Evolutionary conservation across 192 early-diverging fungal species (phyloP).

Genomic region (Coemansia brasiliensis): DNA sequence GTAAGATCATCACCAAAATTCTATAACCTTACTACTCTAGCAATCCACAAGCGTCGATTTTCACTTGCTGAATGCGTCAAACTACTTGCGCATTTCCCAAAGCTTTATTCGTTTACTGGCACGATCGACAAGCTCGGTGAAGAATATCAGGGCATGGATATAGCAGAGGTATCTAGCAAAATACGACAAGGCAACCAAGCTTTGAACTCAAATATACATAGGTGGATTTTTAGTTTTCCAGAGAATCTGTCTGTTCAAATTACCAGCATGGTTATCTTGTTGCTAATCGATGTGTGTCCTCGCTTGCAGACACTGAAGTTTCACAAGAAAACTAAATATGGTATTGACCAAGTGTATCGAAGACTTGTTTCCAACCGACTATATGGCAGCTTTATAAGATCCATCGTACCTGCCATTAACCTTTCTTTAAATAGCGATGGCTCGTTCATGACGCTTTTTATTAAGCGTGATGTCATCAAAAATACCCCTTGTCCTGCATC

Average conservation of each 20-base stretch:
- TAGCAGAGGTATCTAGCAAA: not conserved
- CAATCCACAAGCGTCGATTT: not conserved
- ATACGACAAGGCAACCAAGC: not conserved
- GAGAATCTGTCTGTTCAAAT: not conserved
- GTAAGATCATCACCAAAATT: not conserved
- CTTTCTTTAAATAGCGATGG: not conserved
- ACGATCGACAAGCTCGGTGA: not conserved
- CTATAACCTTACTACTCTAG: not conserved
- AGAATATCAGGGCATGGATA: not conserved
- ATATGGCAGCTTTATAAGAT: not conserved
- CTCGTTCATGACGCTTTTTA: too few relatives aligned
- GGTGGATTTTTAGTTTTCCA: not conserved
- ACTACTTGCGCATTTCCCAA: not conserved
- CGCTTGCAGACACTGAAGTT: not conserved
- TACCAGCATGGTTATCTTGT: not conserved
- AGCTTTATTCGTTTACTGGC: not conserved
- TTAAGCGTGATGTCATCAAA: too few relatives aligned
- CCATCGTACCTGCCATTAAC: not conserved
- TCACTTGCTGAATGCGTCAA: not conserved
- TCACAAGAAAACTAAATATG: not conserved
- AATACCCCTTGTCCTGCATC: too few relatives aligned
- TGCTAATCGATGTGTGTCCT: not conserved
- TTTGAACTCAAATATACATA: not conserved
- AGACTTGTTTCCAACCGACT: not conserved
- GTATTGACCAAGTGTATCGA: not conserved